Evolutionary conservation across 805 yeast genomes (phyloP), one percentile per base, ranked within the genome.

Genomic region (Candida nitratophila): DNA sequence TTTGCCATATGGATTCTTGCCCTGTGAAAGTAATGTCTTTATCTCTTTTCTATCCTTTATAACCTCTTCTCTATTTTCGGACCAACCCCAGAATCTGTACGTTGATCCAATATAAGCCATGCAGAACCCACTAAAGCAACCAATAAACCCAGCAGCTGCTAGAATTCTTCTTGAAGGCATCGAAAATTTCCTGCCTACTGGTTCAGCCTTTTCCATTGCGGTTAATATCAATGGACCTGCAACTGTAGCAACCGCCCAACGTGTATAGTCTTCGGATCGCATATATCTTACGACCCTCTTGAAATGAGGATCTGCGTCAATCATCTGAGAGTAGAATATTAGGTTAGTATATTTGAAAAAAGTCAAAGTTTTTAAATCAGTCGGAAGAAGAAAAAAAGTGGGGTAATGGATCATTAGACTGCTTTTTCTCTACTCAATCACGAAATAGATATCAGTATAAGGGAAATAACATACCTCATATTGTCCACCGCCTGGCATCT

Each of bases 261-360:
- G 61, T 8, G 69, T 73, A 54, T 76, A 77, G 66, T 86, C 96
- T 14, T 81, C 69, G 19, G 75, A 61, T 59, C 96, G 74, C 66
- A 86, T 77, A 66, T 81, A 87, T 38, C 78, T 66, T 14, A 86
- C 80, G 27, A 87, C 95, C 47, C 86, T 73, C 33, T 61, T 57
- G 65, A 86, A 84, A 50, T 79, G 79, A 27, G 96, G 96, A 61
- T 86, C 96, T 42, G 76, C 71, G 60, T 86, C 96, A 54, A 86
- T 87, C 44, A 73, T 55, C 77, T 74, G 27, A n/a, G n/a, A n/a
- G n/a, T n/a, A n/a, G n/a, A n/a, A n/a, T n/a, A n/a, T n/a, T n/a
- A n/a, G n/a, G n/a, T n/a, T n/a, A n/a, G n/a, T n/a, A n/a, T n/a
- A n/a, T n/a, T n/a, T n/a, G n/a, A n/a, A n/a, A n/a, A n/a, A n/a